Conservation (phyloP, 768 basidiomycete genomes). For the Clitopilus passeckerianus region DNA sequence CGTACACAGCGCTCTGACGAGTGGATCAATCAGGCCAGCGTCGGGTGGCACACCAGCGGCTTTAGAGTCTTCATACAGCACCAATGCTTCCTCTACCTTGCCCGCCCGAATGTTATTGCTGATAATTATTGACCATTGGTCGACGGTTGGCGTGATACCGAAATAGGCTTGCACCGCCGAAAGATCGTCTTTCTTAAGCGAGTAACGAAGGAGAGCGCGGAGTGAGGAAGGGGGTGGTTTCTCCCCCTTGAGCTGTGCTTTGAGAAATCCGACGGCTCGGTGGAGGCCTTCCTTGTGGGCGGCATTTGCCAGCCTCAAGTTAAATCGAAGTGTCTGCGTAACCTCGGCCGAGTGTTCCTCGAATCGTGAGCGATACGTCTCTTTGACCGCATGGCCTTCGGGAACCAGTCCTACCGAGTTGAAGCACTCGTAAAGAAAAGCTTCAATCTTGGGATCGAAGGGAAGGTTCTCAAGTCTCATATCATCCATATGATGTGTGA, state of each 20-base stretch:
- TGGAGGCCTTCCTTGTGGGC: slow-evolving; percentile 23
- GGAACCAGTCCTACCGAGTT: slow-evolving; percentile 17
- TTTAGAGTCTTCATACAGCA: slow-evolving; percentile 44
- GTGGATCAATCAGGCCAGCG: slow-evolving; percentile 45
- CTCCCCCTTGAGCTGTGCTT: slow-evolving; percentile 25
- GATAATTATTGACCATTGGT: slow-evolving; percentile 55
- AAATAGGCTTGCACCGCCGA: slow-evolving; percentile 35
- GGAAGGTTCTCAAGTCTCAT: slow-evolving; percentile 40
- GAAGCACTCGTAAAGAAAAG: slow-evolving; percentile 27
- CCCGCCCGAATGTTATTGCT: slow-evolving; percentile 38
- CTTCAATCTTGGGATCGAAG: slow-evolving; percentile 36
- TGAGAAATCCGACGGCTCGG: slow-evolving; percentile 29
- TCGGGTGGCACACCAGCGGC: slow-evolving; percentile 40
- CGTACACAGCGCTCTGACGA: slow-evolving; percentile 48
- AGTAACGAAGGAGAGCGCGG: slow-evolving; percentile 36
- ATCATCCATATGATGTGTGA: slow-evolving; percentile 37
- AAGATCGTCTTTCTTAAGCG: slow-evolving; percentile 36
- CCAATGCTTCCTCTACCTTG: slow-evolving; percentile 34
- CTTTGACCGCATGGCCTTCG: slow-evolving; percentile 32
- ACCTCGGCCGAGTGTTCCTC: slow-evolving; percentile 13
- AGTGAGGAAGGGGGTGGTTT: slow-evolving; percentile 23
- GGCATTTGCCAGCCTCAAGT: slow-evolving; percentile 7
- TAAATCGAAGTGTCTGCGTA: slow-evolving; percentile 5
- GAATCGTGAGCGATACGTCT: slow-evolving; percentile 28
- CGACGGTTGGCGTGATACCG: slow-evolving; percentile 29